These are phyloP conservation scores for Malus hybrid DNA, from an alignment of 331 rosid genomes.

Conservation along the genomic window DNA sequence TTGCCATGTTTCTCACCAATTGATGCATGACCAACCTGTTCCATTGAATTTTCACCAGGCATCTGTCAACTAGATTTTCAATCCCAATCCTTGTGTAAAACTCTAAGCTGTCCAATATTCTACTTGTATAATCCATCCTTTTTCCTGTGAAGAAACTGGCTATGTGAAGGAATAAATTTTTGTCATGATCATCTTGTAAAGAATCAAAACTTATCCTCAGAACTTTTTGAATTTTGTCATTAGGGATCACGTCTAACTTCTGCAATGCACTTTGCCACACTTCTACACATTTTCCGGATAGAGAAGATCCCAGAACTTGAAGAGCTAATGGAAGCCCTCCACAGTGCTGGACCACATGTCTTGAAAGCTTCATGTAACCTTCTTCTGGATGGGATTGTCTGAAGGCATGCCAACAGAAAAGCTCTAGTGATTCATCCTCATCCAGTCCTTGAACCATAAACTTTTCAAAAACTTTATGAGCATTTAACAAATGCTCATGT, in stretches of 20 bases:
- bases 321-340: neutral
- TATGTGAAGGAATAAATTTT: too few relatives aligned
- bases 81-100: neutral
- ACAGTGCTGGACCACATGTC: neutral
- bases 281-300: too few relatives aligned
- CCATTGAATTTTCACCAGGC: neutral
- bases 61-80: neutral
- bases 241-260: too few relatives aligned
- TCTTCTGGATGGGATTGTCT: neutral
- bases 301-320: too few relatives aligned
- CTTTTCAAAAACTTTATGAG: neutral
- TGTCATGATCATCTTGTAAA: too few relatives aligned
- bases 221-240: too few relatives aligned
- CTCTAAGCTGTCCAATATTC: too few relatives aligned
- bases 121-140: too few relatives aligned
- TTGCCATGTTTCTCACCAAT: conserved; percentile 11
- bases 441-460: neutral
- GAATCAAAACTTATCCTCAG: too few relatives aligned
- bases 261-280: too few relatives aligned
- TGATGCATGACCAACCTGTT: conserved; percentile 17
- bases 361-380: neutral
- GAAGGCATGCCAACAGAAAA: conserved; percentile 3
- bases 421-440: neutral
- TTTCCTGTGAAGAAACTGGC: too few relatives aligned
- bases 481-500: neutral